Evolutionary conservation across 306 rosid species (phyloP).

Genomic region (Prunus persica): DNA sequence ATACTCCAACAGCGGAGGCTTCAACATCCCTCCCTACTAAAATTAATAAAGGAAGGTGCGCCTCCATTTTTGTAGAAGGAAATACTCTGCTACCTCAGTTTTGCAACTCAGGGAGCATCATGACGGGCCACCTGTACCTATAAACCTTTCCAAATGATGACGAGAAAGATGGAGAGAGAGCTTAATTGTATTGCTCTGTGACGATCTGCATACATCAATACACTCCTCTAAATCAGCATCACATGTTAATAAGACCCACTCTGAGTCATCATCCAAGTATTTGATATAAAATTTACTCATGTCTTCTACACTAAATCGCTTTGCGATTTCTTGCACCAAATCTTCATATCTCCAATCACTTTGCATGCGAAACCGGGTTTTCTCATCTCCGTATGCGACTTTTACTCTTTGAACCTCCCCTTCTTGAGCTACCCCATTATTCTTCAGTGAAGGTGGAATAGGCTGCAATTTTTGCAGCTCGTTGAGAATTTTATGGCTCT

Average conservation of each 20-base stretch:
- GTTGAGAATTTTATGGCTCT: constrained; percentile 55
- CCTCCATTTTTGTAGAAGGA: background rate
- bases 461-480: constrained; percentile 34
- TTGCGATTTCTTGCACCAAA: constrained; percentile 59
- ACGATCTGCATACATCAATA: constrained; percentile 65
- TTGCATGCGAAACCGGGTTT: constrained; percentile 67
- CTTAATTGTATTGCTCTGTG: constrained; percentile 55
- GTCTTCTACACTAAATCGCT: constrained; percentile 58
- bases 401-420: constrained; percentile 53
- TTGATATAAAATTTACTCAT: constrained; percentile 59
- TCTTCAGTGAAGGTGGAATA: constrained; percentile 10
- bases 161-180: constrained; percentile 60
- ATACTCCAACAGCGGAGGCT: background rate
- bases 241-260: constrained; percentile 88
- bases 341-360: constrained; percentile 44
- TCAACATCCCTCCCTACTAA: background rate
- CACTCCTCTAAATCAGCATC: constrained; percentile 93
- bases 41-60: background rate
- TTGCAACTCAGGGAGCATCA: constrained; percentile 10
- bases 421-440: constrained; percentile 18
- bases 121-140: constrained; percentile 14
- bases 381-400: constrained; percentile 73
- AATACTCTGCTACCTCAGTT: background rate
- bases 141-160: background rate
- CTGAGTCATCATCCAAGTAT: constrained; percentile 90